Evolutionary conservation across 768 basidiomycete genomes (phyloP), one percentile per base, ranked within the genome.

Genomic region (Hericium erinaceus): DNA sequence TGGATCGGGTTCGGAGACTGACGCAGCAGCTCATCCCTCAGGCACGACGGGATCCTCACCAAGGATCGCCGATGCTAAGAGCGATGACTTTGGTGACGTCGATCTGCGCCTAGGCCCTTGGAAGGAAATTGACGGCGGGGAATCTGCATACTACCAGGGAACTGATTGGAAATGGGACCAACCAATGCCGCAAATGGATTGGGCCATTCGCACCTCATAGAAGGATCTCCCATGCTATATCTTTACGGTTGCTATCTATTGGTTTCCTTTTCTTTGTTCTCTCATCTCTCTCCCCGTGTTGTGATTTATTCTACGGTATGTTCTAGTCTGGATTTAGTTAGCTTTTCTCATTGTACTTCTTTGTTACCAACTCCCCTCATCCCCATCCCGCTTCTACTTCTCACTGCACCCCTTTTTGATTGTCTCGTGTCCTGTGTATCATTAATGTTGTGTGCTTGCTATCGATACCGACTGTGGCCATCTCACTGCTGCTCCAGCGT

Each of bases 41-140:
- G 52, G 52, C 12, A 13, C 37, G n/a, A 15, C 52, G 12, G 38
- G 39, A 10, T 81, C 82, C 64, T 70, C 67, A 48, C 68, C 58
- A 62, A 58, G 48, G 65, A 69, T 62, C 28, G 69, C 39, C 82
- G 72, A 70, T 39, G 83, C 85, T 57, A 82, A 85, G 20, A 39
- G 54, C 11, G 73, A 72, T 46, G 67, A 71, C 11, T 64, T 72
- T 37, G 81, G 48, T 3, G 55, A 57, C 10, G 18, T 24, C 20
- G 60, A 87, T 64, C 72, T 87, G 57, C 77, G 82, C 52, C 70
- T 87, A 39, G 81, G 82, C 49, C 68, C 78, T 54, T 82, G 80
- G 74, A 80, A 81, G 66, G 87, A 87, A 68, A 81, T 90, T 39
- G 85, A 89, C 64, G 85, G 85, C 44, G 87, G 87, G 54, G 86